phyloP scores from a whole-genome alignment of 2,329 filamentous ascomycete species.

The Hypomyces perniciosus region DNA sequence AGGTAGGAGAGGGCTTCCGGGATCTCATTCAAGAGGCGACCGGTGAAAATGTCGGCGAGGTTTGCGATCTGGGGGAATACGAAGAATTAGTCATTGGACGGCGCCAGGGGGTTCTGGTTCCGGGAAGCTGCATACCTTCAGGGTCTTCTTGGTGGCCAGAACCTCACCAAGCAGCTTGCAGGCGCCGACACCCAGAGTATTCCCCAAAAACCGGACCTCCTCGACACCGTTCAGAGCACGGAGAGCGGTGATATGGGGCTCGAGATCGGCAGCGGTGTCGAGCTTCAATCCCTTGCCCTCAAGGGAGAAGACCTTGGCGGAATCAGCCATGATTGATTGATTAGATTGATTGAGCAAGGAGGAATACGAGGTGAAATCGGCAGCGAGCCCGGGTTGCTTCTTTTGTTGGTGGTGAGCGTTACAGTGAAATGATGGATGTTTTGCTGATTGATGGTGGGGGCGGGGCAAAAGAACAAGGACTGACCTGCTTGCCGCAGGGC shows the following conservation, averaged over 20 bases:
- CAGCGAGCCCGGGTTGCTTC: slow-evolving; percentile 8
- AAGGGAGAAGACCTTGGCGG: slow-evolving; percentile 72
- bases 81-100: background rate
- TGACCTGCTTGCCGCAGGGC: slow-evolving; percentile 17
- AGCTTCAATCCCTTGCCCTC: slow-evolving; percentile 91
- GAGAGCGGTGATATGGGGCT: slow-evolving; percentile 73
- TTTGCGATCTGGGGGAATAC: slow-evolving; percentile 59
- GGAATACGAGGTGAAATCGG: slow-evolving; percentile 9
- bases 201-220: slow-evolving; percentile 81
- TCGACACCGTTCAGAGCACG: slow-evolving; percentile 67
- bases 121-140: slow-evolving; percentile 51
- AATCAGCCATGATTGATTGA: slow-evolving; percentile 24
- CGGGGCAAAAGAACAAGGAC: slow-evolving; percentile 19
- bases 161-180: slow-evolving; percentile 80
- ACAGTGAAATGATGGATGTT: slow-evolving; percentile 4
- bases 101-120: background rate
- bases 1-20: slow-evolving; percentile 81
- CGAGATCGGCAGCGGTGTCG: slow-evolving; percentile 78
- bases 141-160: slow-evolving; percentile 73
- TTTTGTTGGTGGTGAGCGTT: background rate
- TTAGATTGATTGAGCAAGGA: slow-evolving; percentile 8
- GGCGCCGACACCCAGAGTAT: slow-evolving; percentile 86
- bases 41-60: slow-evolving; percentile 96
- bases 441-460: slow-evolving; percentile 22
- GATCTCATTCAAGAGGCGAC: slow-evolving; percentile 87